Percentiles rank a stretch among this genome's conserved stretches.
These are phyloP conservation scores for Durusdinium trenchii DNA, from an alignment of 73 alveolate species.

Conservation along the genomic window DNA sequence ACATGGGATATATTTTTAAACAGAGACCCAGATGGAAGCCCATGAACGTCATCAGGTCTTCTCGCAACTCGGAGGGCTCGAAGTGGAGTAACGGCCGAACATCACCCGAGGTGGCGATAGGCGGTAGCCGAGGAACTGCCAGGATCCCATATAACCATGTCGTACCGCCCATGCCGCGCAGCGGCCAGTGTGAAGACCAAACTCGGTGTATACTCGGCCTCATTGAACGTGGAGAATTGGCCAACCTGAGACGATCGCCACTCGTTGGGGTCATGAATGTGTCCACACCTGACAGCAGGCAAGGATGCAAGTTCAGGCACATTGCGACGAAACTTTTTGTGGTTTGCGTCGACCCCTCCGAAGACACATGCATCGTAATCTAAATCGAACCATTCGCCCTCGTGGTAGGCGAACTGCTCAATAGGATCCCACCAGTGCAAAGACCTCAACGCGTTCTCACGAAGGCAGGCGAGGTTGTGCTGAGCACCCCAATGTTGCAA, in stretches of 20 bases:
- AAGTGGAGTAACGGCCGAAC: no score
- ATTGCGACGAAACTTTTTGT: background rate
- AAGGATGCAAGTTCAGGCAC: background rate
- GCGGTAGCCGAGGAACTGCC: no score
- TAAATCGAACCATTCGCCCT: background rate
- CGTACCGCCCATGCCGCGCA: no score
- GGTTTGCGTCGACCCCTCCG: background rate
- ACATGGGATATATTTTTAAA: no score
- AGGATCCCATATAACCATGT: no score
- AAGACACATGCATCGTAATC: slow-evolving; percentile 19
- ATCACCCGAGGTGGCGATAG: no score
- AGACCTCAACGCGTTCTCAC: background rate
- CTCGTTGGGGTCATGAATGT: background rate
- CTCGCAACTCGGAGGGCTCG: no score
- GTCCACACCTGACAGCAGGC: background rate
- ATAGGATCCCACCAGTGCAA: slow-evolving; percentile 11
- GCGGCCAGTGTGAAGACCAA: background rate
- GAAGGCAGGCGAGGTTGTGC: background rate
- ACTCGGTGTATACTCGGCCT: background rate
- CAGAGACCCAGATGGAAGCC: no score
- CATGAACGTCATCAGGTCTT: no score
- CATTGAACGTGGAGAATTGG: background rate
- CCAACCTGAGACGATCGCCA: background rate
- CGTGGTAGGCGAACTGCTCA: background rate
- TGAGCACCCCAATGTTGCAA: background rate